phyloP scores from a whole-genome alignment of 768 basidiomycete genomes.

The Amanita inopinata region DNA sequence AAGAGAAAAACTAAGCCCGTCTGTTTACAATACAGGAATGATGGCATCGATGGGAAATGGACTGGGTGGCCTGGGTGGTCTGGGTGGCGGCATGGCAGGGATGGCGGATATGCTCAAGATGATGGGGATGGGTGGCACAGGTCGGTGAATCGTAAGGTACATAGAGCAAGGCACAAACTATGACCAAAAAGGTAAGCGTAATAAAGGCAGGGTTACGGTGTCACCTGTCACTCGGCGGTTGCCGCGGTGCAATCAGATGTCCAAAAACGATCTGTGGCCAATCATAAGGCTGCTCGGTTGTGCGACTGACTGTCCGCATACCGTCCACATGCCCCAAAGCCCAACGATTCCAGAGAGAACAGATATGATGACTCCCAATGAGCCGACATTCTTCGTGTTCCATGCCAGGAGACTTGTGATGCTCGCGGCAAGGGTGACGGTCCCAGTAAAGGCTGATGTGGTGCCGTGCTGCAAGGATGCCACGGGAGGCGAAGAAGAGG shows the following conservation, averaged over 20 bases:
- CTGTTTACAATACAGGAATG: constrained; percentile 62
- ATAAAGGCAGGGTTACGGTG: constrained; percentile 1
- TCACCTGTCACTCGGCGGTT: constrained; percentile 11
- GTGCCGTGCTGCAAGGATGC: constrained; percentile 17
- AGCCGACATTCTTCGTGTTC: constrained; percentile 47
- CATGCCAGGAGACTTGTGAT: constrained; percentile 57
- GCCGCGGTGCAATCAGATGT: no score
- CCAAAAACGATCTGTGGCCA: no score
- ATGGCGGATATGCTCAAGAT: constrained; percentile 80
- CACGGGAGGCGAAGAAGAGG: constrained; percentile 31
- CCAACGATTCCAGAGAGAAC: constrained; percentile 31
- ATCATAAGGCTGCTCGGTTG: no score
- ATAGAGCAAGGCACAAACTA: no score
- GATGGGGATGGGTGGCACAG: constrained; percentile 70
- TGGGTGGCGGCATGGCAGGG: constrained; percentile 53
- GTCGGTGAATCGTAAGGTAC: constrained; percentile 21
- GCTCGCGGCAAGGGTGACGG: constrained; percentile 47
- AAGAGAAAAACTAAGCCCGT: neutral
- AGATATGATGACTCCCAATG: constrained; percentile 43
- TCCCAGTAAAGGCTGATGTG: constrained; percentile 51
- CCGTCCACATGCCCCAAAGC: no score
- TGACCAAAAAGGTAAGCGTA: constrained; percentile 3
- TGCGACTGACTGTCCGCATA: no score
- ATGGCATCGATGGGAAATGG: constrained; percentile 81
- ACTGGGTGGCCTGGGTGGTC: constrained; percentile 50